A percentile compares a stretch with the other conserved stretches of the same genome.
Evolutionary conservation across 1,284 basidiomycete species (phyloP).

Genomic region (Flammula alnicola): DNA sequence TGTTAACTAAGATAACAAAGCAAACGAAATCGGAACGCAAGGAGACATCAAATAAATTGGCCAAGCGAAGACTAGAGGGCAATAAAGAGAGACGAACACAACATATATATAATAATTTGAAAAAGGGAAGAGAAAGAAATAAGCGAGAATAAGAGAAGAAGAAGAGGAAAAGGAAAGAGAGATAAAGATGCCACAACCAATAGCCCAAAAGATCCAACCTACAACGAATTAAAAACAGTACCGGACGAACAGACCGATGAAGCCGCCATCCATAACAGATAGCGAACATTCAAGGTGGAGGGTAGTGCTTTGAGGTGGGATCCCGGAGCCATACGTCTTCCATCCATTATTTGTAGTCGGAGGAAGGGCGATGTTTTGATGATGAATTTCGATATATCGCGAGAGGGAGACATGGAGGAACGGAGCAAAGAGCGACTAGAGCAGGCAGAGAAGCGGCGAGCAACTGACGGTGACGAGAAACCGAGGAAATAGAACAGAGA

Average conservation of each 20-base stretch:
- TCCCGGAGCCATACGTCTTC: conserved; percentile 45
- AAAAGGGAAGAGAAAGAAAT: conserved; percentile 24
- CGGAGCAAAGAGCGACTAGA: conserved; percentile 22
- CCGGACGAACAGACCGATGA: conserved; percentile 9
- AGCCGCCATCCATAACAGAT: conserved; percentile 4
- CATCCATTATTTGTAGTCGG: conserved; percentile 39
- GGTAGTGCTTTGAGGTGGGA: conserved; percentile 25
- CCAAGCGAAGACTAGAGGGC: conserved; percentile 19
- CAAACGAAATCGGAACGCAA: conserved; percentile 16
- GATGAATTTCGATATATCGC: conserved; percentile 34
- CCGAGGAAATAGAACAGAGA: conserved; percentile 24
- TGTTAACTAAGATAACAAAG: conserved; percentile 10
- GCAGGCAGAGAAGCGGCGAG: conserved; percentile 21
- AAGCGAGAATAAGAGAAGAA: conserved; percentile 24
- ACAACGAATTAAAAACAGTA: conserved; percentile 19
- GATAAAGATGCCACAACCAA: conserved; percentile 57
- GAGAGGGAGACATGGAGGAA: conserved; percentile 12
- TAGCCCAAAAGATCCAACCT: conserved; percentile 55
- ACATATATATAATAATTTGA: conserved; percentile 29
- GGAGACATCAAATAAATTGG: conserved; percentile 21
- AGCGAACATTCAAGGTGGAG: neutral
- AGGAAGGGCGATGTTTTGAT: conserved; percentile 29
- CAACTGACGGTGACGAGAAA: conserved; percentile 17
- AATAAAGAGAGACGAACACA: conserved; percentile 27
- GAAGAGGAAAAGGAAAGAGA: conserved; percentile 28